Evolutionary conservation across 306 rosid species (phyloP).

Genomic region (Fragaria iinumae): DNA sequence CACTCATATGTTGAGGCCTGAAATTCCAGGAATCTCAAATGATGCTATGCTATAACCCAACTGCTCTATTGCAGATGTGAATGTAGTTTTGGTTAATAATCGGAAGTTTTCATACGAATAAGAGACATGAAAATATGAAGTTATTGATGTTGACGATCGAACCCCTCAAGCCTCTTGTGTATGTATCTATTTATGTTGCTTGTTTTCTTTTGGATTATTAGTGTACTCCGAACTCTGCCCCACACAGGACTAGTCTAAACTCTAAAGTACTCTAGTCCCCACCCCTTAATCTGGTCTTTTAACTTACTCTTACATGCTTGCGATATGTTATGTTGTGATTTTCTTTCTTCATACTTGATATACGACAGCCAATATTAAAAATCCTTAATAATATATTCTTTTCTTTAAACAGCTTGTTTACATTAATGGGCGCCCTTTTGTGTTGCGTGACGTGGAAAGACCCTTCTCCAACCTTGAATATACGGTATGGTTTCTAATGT

Average conservation of each 20-base stretch:
- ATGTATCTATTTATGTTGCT: no score
- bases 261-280: neutral
- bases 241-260: neutral
- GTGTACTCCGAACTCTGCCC: neutral
- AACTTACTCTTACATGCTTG: neutral
- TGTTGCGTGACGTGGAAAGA: constrained; percentile 84
- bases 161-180: neutral
- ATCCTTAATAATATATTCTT: constrained; percentile 13
- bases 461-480: constrained; percentile 92
- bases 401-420: constrained; percentile 68
- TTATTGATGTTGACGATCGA: neutral
- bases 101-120: neutral
- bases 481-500: constrained; percentile 47
- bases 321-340: neutral
- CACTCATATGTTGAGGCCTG: neutral
- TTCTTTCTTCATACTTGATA: neutral
- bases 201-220: neutral
- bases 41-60: neutral
- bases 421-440: constrained; percentile 88
- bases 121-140: neutral
- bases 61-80: neutral
- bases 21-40: constrained; percentile 6
- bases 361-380: neutral
- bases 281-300: neutral
- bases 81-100: constrained; percentile 14